A percentile compares a stretch with the other conserved stretches of the same genome.
phyloP scores from a whole-genome alignment of 129 eudicot species.

The Flaveria trinervia region DNA sequence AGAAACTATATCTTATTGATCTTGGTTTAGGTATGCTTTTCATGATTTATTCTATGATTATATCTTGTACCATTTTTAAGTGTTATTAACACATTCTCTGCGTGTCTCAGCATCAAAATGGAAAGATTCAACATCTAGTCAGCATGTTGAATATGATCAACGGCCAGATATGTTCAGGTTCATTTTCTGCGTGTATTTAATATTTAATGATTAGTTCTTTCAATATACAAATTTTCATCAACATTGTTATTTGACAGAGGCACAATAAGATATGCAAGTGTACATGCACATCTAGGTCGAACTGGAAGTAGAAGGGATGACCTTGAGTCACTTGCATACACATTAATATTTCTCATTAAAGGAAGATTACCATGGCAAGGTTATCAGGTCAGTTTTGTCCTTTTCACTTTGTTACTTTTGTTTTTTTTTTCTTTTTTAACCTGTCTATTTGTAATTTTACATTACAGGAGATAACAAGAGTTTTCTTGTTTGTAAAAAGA shows the following conservation, averaged over 20 bases:
- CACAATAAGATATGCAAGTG: slow-evolving; percentile 98
- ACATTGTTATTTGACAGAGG: slow-evolving; percentile 56
- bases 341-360: slow-evolving; percentile 82
- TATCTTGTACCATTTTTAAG: slow-evolving; percentile 6
- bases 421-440: neutral
- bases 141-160: slow-evolving; percentile 96
- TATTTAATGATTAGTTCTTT: neutral
- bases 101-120: slow-evolving; percentile 84
- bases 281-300: slow-evolving; percentile 99
- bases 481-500: slow-evolving; percentile 95
- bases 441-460: slow-evolving; percentile 13
- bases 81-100: slow-evolving; percentile 10
- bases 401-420: neutral
- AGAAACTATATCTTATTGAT: slow-evolving; percentile 93
- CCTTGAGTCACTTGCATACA: slow-evolving; percentile 98
- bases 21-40: slow-evolving; percentile 85
- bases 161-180: slow-evolving; percentile 98
- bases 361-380: slow-evolving; percentile 99
- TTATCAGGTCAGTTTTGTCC: slow-evolving; percentile 67
- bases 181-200: slow-evolving; percentile 17
- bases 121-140: slow-evolving; percentile 93
- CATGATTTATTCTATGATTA: neutral
- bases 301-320: slow-evolving; percentile 99
- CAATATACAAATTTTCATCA: neutral
- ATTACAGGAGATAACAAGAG: slow-evolving; percentile 94